Evolutionary conservation across 2,329 filamentous ascomycete species (phyloP), one percentile per base, ranked within the genome.

Genomic region (Penicillium sp.): DNA sequence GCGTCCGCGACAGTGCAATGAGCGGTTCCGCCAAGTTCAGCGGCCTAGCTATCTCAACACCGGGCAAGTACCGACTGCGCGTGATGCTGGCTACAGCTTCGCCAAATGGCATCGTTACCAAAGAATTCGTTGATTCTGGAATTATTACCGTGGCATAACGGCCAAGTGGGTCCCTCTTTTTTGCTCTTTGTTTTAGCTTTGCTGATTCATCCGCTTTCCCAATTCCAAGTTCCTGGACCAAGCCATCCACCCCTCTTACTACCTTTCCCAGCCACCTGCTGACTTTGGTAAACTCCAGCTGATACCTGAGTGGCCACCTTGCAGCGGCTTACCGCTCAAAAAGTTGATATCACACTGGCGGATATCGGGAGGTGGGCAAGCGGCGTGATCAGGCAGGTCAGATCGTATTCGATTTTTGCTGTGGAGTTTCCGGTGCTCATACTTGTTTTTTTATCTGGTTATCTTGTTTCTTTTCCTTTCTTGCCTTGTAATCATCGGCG

Each of bases 281-380:
- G 48, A 71, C 37, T 14, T 2, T n/a, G 11, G 8, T 18, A 50
- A 56, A 18, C 44, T 50, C 18, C 52, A 73, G 70, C 60, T 54
- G 54, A 65, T 6, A 44, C 56, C 14, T 67, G 70, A 44, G 35
- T 69, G 27, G 56, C 57, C 4, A 65, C 55, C 29, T 59, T 70
- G 6, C 66, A 67, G 37, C 58, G 49, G 37, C 58, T 73, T 25
- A 63, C 66, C 12, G 53, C 57, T 15, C 68, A 73, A 45, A 71
- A 70, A 27, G 55, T 72, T 22, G 70, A 67, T 49, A 70, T 73
- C 27, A 65, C 69, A 6, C 48, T 59, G 6, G 62, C 61, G 4
- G 69, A 72, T 23, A 72, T 73, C 49, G 63, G 63, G 8, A 59
- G 59, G n/a, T 71, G 69, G 69, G 69, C 67, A 72, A 51, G 22